Percentiles rank a stretch among this genome's conserved stretches.
phyloP scores from a whole-genome alignment of 306 rosid genomes.

The Vicia faba region DNA sequence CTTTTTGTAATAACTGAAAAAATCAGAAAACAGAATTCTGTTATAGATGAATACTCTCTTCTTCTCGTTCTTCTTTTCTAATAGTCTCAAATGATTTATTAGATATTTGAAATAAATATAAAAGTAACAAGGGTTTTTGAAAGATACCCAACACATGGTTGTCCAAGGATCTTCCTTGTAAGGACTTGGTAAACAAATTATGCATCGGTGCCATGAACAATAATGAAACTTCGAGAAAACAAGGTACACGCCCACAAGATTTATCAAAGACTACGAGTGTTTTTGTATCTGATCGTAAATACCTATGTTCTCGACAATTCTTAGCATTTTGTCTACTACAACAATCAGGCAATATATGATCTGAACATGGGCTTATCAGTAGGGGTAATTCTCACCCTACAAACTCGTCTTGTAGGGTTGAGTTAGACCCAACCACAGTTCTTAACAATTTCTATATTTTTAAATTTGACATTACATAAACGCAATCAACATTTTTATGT shows the following conservation, averaged over 20 bases:
- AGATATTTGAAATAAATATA: constrained; percentile 7
- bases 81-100: constrained; percentile 29
- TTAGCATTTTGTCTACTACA: constrained; percentile 2
- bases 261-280: neutral
- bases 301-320: constrained; percentile 8
- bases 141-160: constrained; percentile 7
- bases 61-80: too few species aligned
- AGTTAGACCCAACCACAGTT: too few species aligned
- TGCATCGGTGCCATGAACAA: constrained; percentile 4
- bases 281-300: neutral
- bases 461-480: constrained; percentile 21
- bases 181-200: constrained; percentile 16
- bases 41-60: too few species aligned
- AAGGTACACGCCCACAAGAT: neutral
- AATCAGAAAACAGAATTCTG: too few species aligned
- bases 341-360: neutral
- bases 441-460: constrained; percentile 3
- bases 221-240: neutral
- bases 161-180: constrained; percentile 12
- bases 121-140: constrained; percentile 13
- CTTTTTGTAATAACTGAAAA: too few species aligned
- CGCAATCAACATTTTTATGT: neutral
- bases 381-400: too few species aligned
- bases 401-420: too few species aligned
- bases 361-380: too few species aligned